Conservation (phyloP, 116 monocot species). For the Zostera marina region DNA sequence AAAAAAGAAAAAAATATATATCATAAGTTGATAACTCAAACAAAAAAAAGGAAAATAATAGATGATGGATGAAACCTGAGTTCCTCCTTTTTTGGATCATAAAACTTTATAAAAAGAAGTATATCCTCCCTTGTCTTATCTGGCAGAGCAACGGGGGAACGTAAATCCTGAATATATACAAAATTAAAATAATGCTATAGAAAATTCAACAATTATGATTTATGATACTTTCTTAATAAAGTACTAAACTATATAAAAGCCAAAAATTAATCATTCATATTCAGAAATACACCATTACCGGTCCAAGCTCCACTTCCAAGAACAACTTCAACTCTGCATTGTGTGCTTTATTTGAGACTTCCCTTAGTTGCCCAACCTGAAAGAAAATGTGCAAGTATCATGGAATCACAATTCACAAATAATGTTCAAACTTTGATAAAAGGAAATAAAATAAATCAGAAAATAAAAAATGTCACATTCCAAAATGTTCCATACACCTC, state of each 20-base stretch:
- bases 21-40: not conserved
- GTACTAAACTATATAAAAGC: not conserved
- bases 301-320: conserved; percentile 80
- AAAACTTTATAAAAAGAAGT: conserved; percentile 90
- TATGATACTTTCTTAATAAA: not conserved
- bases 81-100: conserved; percentile 88
- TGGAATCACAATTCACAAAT: not conserved
- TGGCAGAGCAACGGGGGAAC: conserved; percentile 37
- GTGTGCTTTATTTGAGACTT: conserved; percentile 78
- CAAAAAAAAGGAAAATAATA: not conserved
- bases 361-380: conserved; percentile 91
- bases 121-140: conserved; percentile 89
- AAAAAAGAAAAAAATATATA: not conserved
- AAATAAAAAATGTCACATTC: too few species aligned
- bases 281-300: conserved; percentile 26
- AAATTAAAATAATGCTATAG: not conserved
- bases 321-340: conserved; percentile 88
- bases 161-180: conserved; percentile 34
- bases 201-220: not conserved
- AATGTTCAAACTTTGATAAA: too few species aligned
- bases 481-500: too few species aligned
- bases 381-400: conserved; percentile 1
- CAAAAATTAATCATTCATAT: not conserved
- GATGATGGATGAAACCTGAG: conserved; percentile 29
- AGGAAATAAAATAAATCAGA: too few species aligned